Percentiles rank a stretch among this genome's conserved stretches.
Evolutionary conservation across 345 rosid species (phyloP).

Genomic region (Citrus glauca): DNA sequence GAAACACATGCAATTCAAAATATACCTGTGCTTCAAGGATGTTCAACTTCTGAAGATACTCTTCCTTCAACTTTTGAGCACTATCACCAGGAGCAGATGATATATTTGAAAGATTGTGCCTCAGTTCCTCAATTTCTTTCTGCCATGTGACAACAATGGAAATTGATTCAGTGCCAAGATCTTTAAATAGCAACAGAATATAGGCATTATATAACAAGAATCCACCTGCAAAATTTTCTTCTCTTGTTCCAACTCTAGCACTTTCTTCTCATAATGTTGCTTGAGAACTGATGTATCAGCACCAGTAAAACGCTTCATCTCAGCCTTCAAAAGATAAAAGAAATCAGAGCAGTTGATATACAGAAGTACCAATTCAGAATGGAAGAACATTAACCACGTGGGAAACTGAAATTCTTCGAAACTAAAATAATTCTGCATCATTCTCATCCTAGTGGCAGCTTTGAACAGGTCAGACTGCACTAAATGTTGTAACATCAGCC

Average conservation of each 20-base stretch:
- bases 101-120: slow-evolving; percentile 61
- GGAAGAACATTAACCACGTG: not conserved
- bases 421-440: not conserved
- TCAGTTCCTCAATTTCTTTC: slow-evolving; percentile 91
- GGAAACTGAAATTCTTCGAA: not conserved
- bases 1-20: slow-evolving; percentile 12
- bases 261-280: slow-evolving; percentile 94
- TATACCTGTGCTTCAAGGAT: slow-evolving; percentile 83
- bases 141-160: slow-evolving; percentile 28
- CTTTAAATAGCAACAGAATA: not conserved
- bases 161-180: not conserved
- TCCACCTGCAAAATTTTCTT: slow-evolving; percentile 76
- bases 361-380: not conserved
- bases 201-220: not conserved
- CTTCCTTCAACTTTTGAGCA: slow-evolving; percentile 78
- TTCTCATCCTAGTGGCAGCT: not conserved
- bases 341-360: not conserved
- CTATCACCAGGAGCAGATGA: slow-evolving; percentile 75
- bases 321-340: slow-evolving; percentile 61
- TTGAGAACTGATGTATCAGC: slow-evolving; percentile 80
- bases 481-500: not conserved
- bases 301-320: slow-evolving; percentile 73
- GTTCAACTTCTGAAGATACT: slow-evolving; percentile 85
- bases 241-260: slow-evolving; percentile 81
- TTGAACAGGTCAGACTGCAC: not conserved